Evolutionary conservation across 2,329 filamentous ascomycete genomes (phyloP).

Genomic region (Diaporthe vexans): DNA sequence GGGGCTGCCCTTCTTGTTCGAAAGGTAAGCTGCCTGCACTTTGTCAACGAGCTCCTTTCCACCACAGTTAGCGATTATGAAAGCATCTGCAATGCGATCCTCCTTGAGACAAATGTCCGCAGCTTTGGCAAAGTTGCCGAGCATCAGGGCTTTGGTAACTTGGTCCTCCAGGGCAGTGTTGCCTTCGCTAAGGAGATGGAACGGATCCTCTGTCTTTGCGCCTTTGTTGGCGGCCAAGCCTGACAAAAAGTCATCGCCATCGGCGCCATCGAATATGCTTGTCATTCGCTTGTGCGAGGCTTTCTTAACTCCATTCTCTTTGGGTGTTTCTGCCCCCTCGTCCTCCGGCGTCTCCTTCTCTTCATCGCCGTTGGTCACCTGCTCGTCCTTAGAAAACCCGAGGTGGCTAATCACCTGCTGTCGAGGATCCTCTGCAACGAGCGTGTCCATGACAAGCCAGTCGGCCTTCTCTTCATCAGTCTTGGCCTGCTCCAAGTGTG

Average conservation of each 20-base stretch:
- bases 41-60: slow-evolving; percentile 95
- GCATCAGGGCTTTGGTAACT: slow-evolving; percentile 88
- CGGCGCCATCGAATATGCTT: slow-evolving; percentile 84
- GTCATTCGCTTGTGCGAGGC: slow-evolving; percentile 75
- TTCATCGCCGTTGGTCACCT: slow-evolving; percentile 57
- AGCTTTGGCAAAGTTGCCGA: slow-evolving; percentile 91
- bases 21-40: slow-evolving; percentile 91
- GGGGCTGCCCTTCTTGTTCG: slow-evolving; percentile 83
- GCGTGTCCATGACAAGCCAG: slow-evolving; percentile 93
- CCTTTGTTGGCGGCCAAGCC: slow-evolving; percentile 89
- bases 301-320: slow-evolving; percentile 40
- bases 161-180: slow-evolving; percentile 87
- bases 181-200: slow-evolving; percentile 87
- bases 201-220: slow-evolving; percentile 93
- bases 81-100: slow-evolving; percentile 92
- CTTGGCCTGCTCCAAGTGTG: slow-evolving; percentile 80
- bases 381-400: slow-evolving; percentile 81
- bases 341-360: slow-evolving; percentile 49
- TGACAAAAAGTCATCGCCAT: slow-evolving; percentile 88
- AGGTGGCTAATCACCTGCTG: slow-evolving; percentile 89
- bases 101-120: slow-evolving; percentile 91
- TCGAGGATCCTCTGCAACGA: slow-evolving; percentile 88
- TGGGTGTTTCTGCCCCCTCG: slow-evolving; percentile 31
- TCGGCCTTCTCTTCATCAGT: slow-evolving; percentile 95
- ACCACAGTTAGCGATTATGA: slow-evolving; percentile 97